Base-by-base conservation (phyloP, 495 filamentous ascomycete genomes). In the Penicillium subrubescens region DNA sequence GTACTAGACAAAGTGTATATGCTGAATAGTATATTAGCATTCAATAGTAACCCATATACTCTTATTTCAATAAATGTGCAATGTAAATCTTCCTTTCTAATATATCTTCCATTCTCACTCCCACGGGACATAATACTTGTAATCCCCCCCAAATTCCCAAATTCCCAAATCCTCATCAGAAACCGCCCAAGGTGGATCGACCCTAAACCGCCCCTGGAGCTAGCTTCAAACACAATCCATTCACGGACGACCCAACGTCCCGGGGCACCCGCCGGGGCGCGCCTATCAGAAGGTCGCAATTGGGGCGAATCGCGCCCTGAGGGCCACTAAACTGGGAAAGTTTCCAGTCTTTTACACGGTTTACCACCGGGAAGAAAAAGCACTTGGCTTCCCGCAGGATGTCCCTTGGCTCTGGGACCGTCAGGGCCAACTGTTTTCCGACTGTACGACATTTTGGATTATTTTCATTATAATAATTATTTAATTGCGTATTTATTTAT, bases 201-300 rank as follows among this genome's bases (percentile, higher is more conserved):
- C 56, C 57, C 55, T 65, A 69, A 71, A 63, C 71, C 68, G 63
- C 65, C 64, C 68, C 65, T 69, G 70, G 70, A 65, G 60, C 67
- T 76, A 71, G 67, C 69, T 71, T 64, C 68, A 70, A 70, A 73
- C 68, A 65, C 58, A 69, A 71, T 71, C 57, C 62, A 67, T 71
- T 67, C 64, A 67, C 51, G 51, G 46, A 66, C 62, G 71, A 76
- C 66, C 75, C 75, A 79, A 72, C 64, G 60, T 71, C 65, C 71
- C 64, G 74, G 72, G 64, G 59, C 69, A 58, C 59, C 67, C 56
- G 56, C 37, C 56, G 56, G 23, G 39, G 56, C 57, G 59, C 66
- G 59, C 73, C 74, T 68, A 72, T 69, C 71, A 74, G 57, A 34
- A 48, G 37, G 37, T 58, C 27, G 37, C 37, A 58, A 58, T 44